Conservation (phyloP, 2,329 filamentous ascomycete species). For the Mycosphaerelloides madeirae region DNA sequence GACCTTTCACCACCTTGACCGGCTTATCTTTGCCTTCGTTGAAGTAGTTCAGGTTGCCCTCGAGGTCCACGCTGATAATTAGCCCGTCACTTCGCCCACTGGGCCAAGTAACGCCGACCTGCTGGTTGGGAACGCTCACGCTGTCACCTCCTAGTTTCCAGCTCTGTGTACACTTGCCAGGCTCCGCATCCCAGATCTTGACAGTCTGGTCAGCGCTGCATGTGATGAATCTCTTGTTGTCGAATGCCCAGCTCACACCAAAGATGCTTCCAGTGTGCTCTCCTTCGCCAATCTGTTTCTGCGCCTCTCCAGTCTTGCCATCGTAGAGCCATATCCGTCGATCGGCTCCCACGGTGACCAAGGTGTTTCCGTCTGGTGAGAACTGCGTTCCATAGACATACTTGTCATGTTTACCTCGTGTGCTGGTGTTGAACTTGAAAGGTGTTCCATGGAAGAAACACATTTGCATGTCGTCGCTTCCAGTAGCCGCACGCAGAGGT, state of each 20-base stretch:
- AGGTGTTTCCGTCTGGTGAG: constrained; percentile 73
- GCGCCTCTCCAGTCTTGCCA: constrained; percentile 86
- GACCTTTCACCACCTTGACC: constrained; percentile 70
- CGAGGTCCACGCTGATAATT: constrained; percentile 83
- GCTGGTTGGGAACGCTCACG: constrained; percentile 72
- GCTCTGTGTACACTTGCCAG: constrained; percentile 68
- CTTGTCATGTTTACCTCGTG: constrained; percentile 72
- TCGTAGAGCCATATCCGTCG: constrained; percentile 91
- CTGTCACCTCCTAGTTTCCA: constrained; percentile 81
- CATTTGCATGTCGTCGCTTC: constrained; percentile 80
- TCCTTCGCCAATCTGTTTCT: constrained; percentile 70
- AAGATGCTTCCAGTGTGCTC: constrained; percentile 87
- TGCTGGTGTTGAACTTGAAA: constrained; percentile 91
- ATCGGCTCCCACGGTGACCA: constrained; percentile 92
- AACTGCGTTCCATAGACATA: constrained; percentile 87
- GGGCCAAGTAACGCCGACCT: constrained; percentile 91
- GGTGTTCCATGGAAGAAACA: constrained; percentile 92
- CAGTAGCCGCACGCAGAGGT: constrained; percentile 86
- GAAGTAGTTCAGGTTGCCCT: constrained; percentile 87
- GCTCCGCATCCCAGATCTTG: constrained; percentile 85
- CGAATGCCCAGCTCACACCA: constrained; percentile 80
- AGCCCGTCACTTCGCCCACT: constrained; percentile 75
- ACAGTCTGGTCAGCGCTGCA: constrained; percentile 93
- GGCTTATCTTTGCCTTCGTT: constrained; percentile 66
- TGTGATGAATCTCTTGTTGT: constrained; percentile 82